Conservation (phyloP, 2,329 filamentous ascomycete species). For the Cercospora zeae-maydis region DNA sequence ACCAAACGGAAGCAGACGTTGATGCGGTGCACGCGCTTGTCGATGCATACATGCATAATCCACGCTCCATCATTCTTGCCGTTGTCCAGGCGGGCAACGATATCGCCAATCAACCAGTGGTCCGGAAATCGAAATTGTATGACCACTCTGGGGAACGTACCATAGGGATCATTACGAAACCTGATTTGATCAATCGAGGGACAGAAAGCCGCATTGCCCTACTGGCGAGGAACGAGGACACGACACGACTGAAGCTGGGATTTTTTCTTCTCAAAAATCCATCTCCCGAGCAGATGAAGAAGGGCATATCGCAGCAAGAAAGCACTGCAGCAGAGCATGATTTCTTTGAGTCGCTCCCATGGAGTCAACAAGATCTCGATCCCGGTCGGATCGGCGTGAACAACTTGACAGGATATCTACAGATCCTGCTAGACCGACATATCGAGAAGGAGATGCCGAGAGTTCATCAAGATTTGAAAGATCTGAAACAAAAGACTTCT, state of each 20-base stretch:
- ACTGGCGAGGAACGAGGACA: constrained; percentile 27
- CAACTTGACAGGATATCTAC: background rate
- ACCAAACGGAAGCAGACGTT: constrained; percentile 40
- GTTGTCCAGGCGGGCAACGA: constrained; percentile 47
- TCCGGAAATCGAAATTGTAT: constrained; percentile 39
- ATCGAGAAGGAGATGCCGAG: background rate
- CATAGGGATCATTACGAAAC: constrained; percentile 40
- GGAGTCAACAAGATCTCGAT: background rate
- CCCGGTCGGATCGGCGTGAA: background rate
- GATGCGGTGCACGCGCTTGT: constrained; percentile 41
- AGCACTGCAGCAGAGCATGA: background rate
- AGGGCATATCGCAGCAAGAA: constrained; percentile 4
- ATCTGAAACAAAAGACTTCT: background rate
- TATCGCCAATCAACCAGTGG: constrained; percentile 46
- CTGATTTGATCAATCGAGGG: constrained; percentile 35
- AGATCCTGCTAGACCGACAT: background rate
- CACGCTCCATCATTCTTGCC: constrained; percentile 42
- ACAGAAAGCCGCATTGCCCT: constrained; percentile 28
- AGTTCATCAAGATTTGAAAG: background rate
- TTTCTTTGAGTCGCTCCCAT: background rate
- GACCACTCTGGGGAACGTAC: constrained; percentile 37
- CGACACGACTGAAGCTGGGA: constrained; percentile 30
- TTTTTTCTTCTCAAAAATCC: constrained; percentile 37
- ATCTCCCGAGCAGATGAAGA: constrained; percentile 28
- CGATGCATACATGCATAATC: constrained; percentile 39